Base-by-base conservation (phyloP, 2,329 filamentous ascomycete genomes). In the Colletotrichum lentis region DNA sequence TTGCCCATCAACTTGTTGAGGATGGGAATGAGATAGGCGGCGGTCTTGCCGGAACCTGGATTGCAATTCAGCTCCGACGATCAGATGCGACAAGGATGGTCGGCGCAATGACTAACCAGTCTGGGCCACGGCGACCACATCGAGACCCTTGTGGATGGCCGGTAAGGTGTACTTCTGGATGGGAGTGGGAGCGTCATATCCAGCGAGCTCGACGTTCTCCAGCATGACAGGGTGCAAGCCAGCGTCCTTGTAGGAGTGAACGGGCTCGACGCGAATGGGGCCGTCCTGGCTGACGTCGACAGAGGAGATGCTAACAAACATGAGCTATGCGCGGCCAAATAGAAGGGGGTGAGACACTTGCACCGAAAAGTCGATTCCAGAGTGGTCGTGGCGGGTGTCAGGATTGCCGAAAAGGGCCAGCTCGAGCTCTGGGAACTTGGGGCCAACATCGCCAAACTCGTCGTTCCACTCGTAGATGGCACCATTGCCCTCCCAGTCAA, bases 1-100 rank as follows among this genome's bases (percentile, higher is more conserved):
- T 98, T 98, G 31, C 96, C 96, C 93, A 98, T 97, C 24, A 99
- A 81, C 77, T 92, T 91, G 69, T 94, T 97, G 59, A 98, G 75
- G 68, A 97, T 92, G 0, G 96, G 96, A 63, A 97, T 88, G 5
- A 99, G 80, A 75, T 96, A 99, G 0, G 96, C 94, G 0, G 92
- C 95, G 0, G 96, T 99, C 84, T 99, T 99, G 60, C 96, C 96
- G 31, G 95, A 98, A 22, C 96, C 95, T 97, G 58, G 11, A 14
- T 24, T 47, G 16, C 5, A 43, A 49, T 22, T 53, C 12, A 46
- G 49, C 31, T 27, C 71, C 44, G 41, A 55, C 54, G 11, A 46
- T 37, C 41, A 72, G 12, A 71, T 14, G 58, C 27, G n/a, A 37
- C 59, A 12, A 44, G 35, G n/a, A 49, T 22, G 31, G 54, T 14